Base-by-base conservation (phyloP, 352 stramenopile genomes). In the Phytophthora megakarya region DNA sequence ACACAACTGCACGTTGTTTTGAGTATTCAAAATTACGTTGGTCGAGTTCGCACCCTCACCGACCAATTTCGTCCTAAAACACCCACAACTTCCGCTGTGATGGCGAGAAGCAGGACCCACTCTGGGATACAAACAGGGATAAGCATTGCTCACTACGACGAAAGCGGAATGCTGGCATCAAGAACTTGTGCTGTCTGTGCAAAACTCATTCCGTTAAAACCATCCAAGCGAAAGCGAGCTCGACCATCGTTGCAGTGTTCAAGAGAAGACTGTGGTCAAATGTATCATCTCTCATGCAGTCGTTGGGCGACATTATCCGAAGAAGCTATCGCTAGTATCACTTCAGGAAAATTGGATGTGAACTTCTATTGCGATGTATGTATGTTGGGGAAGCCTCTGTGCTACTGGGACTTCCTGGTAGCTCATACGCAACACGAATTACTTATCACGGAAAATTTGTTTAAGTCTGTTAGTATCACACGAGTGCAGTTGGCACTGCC, bases 341-440 rank as follows among this genome's bases (percentile, higher is more conserved):
- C 53, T 40, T 7, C 42, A 8, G 56, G 38, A 33, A 65, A 67
- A 18, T 47, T 67, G 12, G 18, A 46, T 10, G 12, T 49, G 7
- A 52, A 49, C 26, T 91, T 93, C 39, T 72, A 77, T 50, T 93
- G 81, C 50, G 77, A 82, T 9, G 43, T 5, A 0, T 90, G 80
- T 38, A 46, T 79, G 18, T 32, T 73, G 1, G 48, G 54, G 2
- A 23, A 65, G n/a, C 66, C 72, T 4, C 58, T 84, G 11, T 72
- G 76, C 37, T 93, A 86, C 65, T 78, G 71, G 65, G 84, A 93
- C 39, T 93, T 91, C 44, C n/a, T 89, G n/a, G 75, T 76, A 0
- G 63, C 78, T 5, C 67, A 86, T 40, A n/a, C 46, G 1, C 44
- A 76, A 13, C 60, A 88, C 35, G 48, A 58, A 1, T 47, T 53